Evolutionary conservation across 805 yeast species (phyloP).

Genomic region (Saccharomycopsis fermentans): DNA sequence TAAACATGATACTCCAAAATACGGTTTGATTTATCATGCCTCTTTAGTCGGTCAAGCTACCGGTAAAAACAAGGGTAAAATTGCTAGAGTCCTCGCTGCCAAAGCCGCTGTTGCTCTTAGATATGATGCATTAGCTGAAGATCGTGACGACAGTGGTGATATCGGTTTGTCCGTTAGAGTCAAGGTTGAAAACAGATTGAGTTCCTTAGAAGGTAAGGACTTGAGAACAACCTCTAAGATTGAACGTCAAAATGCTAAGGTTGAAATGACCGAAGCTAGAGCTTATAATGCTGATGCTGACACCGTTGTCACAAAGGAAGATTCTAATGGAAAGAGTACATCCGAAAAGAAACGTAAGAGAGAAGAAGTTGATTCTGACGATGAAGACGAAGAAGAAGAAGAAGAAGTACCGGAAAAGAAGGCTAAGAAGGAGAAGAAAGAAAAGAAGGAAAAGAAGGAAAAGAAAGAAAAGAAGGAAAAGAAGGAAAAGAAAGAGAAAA

Average conservation of each 20-base stretch:
- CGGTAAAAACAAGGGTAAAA: slow-evolving; percentile 97
- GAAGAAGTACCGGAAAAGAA: slow-evolving; percentile 25
- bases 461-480: slow-evolving; percentile 12
- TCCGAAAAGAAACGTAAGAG: slow-evolving; percentile 24
- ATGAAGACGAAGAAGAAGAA: slow-evolving; percentile 24
- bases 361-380: slow-evolving; percentile 27
- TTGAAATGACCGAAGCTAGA: slow-evolving; percentile 73
- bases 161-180: slow-evolving; percentile 85
- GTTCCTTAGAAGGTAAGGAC: slow-evolving; percentile 95
- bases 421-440: slow-evolving; percentile 27
- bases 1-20: slow-evolving; percentile 97
- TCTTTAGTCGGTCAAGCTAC: slow-evolving; percentile 96
- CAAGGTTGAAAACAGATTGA: slow-evolving; percentile 88
- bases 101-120: slow-evolving; percentile 95
- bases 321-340: slow-evolving; percentile 29
- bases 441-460: slow-evolving; percentile 6
- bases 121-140: slow-evolving; percentile 95
- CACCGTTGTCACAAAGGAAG: slow-evolving; percentile 39
- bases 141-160: slow-evolving; percentile 91
- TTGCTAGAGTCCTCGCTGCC: slow-evolving; percentile 97
- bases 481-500: slow-evolving; percentile 11
- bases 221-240: slow-evolving; percentile 81
- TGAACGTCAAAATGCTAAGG: slow-evolving; percentile 74
- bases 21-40: slow-evolving; percentile 94
- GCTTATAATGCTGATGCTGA: slow-evolving; percentile 96